Conservation (phyloP, 768 basidiomycete genomes). For the Lentinus brumalis region DNA sequence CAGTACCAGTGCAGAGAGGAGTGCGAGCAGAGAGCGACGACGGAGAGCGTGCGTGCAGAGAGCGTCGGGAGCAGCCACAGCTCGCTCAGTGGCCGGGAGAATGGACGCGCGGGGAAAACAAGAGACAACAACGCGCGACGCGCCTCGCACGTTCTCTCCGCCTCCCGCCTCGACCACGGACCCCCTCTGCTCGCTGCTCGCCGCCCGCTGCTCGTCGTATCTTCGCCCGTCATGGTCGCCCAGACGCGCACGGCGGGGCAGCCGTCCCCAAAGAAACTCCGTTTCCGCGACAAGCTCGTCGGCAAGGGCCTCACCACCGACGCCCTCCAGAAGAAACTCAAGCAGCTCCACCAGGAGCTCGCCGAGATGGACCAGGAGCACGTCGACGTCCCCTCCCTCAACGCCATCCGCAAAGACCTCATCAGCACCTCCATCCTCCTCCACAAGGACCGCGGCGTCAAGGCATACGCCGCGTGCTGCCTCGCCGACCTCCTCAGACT, state of each 20-base stretch:
- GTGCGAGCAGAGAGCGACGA: no score
- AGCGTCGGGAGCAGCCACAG: no score
- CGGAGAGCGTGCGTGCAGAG: no score
- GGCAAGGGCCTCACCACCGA: constrained; percentile 80
- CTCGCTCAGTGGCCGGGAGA: no score
- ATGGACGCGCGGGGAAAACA: no score
- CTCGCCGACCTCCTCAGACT: constrained; percentile 91
- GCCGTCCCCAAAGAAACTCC: constrained; percentile 58
- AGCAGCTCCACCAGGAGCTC: constrained; percentile 74
- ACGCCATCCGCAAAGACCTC: constrained; percentile 73
- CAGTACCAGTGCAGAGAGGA: no score
- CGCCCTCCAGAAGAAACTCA: constrained; percentile 82
- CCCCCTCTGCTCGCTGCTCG: neutral
- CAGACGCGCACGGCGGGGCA: constrained; percentile 65
- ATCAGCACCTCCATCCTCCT: constrained; percentile 78
- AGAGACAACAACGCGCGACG: constrained; percentile 25
- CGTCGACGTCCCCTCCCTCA: constrained; percentile 75
- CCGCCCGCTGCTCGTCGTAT: neutral
- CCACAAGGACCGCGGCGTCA: constrained; percentile 95
- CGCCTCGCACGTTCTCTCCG: constrained; percentile 2
- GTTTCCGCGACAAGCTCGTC: constrained; percentile 78
- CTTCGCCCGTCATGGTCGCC: constrained; percentile 59
- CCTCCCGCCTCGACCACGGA: neutral
- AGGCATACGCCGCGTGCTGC: constrained; percentile 93
- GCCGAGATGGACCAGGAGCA: constrained; percentile 85